A percentile compares a stretch with the other conserved stretches of the same genome.
phyloP scores from a whole-genome alignment of 805 yeast species.

The Phaffomyces opuntiae region DNA sequence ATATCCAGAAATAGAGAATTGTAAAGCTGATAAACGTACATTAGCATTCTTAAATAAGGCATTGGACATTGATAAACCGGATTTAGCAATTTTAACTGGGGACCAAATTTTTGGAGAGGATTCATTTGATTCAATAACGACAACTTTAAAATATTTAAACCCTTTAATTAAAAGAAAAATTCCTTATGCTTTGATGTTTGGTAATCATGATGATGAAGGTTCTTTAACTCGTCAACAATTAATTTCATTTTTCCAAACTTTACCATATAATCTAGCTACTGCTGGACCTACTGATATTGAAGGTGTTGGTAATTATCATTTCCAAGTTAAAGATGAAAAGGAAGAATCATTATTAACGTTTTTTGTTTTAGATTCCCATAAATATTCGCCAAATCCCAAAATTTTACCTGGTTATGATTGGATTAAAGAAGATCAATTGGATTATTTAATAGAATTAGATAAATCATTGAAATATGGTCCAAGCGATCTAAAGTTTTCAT shows the following conservation, averaged over 20 bases:
- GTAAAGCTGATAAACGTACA: conserved; percentile 65
- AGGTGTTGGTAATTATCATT: conserved; percentile 79
- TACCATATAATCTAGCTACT: conserved; percentile 65
- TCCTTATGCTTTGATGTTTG: conserved; percentile 82
- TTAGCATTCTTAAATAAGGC: conserved; percentile 51
- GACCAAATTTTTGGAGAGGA: conserved; percentile 84
- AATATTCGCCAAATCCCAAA: conserved; percentile 61
- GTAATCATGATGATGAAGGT: conserved; percentile 94
- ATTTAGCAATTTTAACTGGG: conserved; percentile 81
- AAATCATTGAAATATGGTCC: conserved; percentile 21
- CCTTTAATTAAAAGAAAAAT: conserved; percentile 63
- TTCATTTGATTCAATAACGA: conserved; percentile 75
- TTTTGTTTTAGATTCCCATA: conserved; percentile 82
- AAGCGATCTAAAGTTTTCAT: conserved; percentile 69
- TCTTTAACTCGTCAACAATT: conserved; percentile 51
- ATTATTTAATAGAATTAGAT: conserved; percentile 39
- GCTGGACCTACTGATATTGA: conserved; percentile 60
- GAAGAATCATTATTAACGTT: conserved; percentile 46
- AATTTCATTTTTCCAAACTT: conserved; percentile 43
- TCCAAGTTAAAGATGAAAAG: conserved; percentile 40
- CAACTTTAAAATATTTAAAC: conserved; percentile 66
- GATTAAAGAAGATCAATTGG: conserved; percentile 64
- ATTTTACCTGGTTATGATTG: conserved; percentile 78
- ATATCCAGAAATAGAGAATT: conserved; percentile 46
- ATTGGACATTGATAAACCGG: conserved; percentile 72